Base-by-base conservation (phyloP, 495 filamentous ascomycete genomes). In the Penicillium odoratum region DNA sequence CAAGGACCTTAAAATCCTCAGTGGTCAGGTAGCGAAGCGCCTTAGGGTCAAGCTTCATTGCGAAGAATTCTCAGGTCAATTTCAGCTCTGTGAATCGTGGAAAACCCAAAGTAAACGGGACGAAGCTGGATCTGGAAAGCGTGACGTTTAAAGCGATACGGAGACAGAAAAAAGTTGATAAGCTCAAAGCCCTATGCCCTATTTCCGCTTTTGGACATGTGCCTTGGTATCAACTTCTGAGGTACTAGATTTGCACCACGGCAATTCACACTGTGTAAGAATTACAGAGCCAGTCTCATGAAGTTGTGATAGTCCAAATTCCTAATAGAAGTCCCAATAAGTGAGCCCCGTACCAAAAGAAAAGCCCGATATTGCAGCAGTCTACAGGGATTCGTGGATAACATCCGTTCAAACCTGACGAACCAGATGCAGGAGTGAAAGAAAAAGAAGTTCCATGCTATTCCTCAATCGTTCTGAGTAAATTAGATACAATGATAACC, bases 1-100 rank as follows among this genome's bases (percentile, higher is more conserved):
- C 87, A 53, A 99, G 88, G 55, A 97, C 93, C 61, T 87, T 84
- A 90, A 95, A 99, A 81, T 98, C 94, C 74, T 98, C 95, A 15
- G 79, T 67, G 51, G 89, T 86, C 68, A 99, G 86, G 74, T 98
- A 93, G 65, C 94, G 93, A 73, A 98, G 87, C 45, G 87, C 84
- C 68, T 89, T 89, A 7, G 92, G 90, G 71, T 99, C 90, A 69
- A 99, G 86, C 76, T 92, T 95, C 94, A 98, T 98, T 57, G 29
- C 50, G 36, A 31, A 29, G 18, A 33, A 15, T 38, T 51, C 38
- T 42, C 18, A 49, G 42, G 44, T 16, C 4, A 25, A 33, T 3
- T n/a, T 34, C 38, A 6, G 13, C 30, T 10, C 45, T 29, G 7
- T 16, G 44, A 30, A 30, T 51, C 49, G 48, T 49, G 11, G 4